These are phyloP conservation scores for Beta lomatogona DNA, from an alignment of 179 eudicot genomes.

Conservation along the genomic window DNA sequence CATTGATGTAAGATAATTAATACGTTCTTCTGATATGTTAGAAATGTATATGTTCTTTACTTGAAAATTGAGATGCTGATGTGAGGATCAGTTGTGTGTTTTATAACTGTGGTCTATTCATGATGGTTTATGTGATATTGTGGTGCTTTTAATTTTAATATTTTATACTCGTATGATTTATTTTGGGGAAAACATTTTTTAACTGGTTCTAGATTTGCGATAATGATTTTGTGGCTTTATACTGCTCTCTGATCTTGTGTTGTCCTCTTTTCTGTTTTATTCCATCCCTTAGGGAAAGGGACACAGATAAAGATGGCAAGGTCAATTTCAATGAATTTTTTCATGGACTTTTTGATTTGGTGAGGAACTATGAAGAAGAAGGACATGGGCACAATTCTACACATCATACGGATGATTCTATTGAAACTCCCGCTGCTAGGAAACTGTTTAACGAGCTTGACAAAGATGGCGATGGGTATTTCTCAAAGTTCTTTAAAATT, in stretches of 20 bases:
- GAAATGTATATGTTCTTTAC: not conserved
- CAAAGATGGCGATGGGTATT: slow-evolving; percentile 83
- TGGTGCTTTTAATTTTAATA: not conserved
- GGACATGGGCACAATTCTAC: slow-evolving; percentile 57
- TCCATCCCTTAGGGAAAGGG: slow-evolving; percentile 72
- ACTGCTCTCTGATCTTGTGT: slow-evolving; percentile 17
- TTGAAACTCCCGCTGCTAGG: slow-evolving; percentile 75
- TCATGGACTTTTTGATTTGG: slow-evolving; percentile 86
- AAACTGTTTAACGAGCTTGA: slow-evolving; percentile 83
- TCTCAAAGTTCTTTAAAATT: slow-evolving; percentile 11
- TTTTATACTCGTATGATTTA: too few relatives aligned
- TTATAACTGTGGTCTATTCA: not conserved
- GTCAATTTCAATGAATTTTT: slow-evolving; percentile 85
- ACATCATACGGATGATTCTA: slow-evolving; percentile 49
- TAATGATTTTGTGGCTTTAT: slow-evolving; percentile 1
- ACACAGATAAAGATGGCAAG: slow-evolving; percentile 91
- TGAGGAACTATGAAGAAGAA: slow-evolving; percentile 81
- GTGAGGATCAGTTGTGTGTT: slow-evolving; percentile 2
- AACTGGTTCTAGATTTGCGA: not conserved
- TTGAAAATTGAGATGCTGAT: not conserved
- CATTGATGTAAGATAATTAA: too few relatives aligned
- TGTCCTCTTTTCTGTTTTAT: slow-evolving; percentile 11
- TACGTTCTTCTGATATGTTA: not conserved
- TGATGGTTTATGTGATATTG: slow-evolving; percentile 2
- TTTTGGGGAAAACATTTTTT: not conserved